These are phyloP conservation scores for Rhinocladiella similis DNA, from an alignment of 2,329 filamentous ascomycete species.

Conservation along the genomic window DNA sequence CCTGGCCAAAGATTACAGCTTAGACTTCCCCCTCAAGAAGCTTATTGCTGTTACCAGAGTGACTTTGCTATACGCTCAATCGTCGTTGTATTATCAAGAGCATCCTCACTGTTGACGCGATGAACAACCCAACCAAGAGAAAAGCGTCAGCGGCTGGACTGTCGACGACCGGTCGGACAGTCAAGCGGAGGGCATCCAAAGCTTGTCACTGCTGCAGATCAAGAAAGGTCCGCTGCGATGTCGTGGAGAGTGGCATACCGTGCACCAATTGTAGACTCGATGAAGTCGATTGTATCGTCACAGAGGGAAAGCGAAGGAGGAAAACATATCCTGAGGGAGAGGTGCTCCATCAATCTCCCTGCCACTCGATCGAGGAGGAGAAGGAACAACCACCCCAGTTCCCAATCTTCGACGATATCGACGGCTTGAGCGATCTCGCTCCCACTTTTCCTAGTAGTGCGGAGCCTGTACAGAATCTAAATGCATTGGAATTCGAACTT, in stretches of 20 bases:
- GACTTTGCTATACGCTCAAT: too few species aligned
- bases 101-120: background rate
- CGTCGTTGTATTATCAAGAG: background rate
- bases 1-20: too few species aligned
- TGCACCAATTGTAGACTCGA: slow-evolving; percentile 78
- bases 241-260: slow-evolving; percentile 79
- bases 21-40: too few species aligned
- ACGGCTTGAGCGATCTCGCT: slow-evolving; percentile 25
- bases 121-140: slow-evolving; percentile 48
- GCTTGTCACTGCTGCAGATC: slow-evolving; percentile 86
- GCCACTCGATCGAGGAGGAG: slow-evolving; percentile 25
- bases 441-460: background rate
- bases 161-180: slow-evolving; percentile 54
- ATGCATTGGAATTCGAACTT: slow-evolving; percentile 48
- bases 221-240: slow-evolving; percentile 90
- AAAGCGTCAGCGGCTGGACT: slow-evolving; percentile 59
- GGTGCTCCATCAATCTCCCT: slow-evolving; percentile 23
- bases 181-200: slow-evolving; percentile 85
- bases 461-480: slow-evolving; percentile 1
- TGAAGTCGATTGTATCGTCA: slow-evolving; percentile 58
- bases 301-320: slow-evolving; percentile 75
- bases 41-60: too few species aligned
- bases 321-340: slow-evolving; percentile 60
- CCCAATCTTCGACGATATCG: slow-evolving; percentile 33
- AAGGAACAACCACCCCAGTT: slow-evolving; percentile 24